Percentiles rank a stretch among this genome's conserved stretches.
Evolutionary conservation across 225 moss, liverwort and hornwort genomes (phyloP).

Genomic region (Anthoceros angustus): DNA sequence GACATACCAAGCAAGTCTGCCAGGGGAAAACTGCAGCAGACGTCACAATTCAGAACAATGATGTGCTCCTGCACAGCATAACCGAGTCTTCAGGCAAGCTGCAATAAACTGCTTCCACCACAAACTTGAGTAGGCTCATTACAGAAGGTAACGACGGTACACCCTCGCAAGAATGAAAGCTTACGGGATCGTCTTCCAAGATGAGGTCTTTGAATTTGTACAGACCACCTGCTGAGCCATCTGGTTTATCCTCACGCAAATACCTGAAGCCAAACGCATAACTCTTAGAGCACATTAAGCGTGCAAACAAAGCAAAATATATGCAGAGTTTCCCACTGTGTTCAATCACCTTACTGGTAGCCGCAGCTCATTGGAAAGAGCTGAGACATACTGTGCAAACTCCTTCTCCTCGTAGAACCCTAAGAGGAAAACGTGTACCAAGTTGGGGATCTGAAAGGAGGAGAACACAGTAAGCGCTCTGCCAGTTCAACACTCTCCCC

Average conservation of each 20-base stretch:
- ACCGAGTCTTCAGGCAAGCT: neutral
- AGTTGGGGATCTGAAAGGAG: conserved; percentile 64
- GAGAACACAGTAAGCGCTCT: neutral
- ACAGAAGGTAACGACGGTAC: neutral
- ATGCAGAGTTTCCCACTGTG: neutral
- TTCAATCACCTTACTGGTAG: conserved; percentile 65
- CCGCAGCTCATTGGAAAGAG: conserved; percentile 85
- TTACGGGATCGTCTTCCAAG: conserved; percentile 80
- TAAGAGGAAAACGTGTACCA: conserved; percentile 80
- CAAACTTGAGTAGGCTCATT: neutral
- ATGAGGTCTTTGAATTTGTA: conserved; percentile 75
- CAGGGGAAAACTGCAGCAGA: conserved; percentile 96
- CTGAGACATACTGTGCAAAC: conserved; percentile 81
- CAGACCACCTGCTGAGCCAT: conserved; percentile 97
- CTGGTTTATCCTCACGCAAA: conserved; percentile 88
- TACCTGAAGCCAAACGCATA: conserved; percentile 27
- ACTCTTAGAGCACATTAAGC: neutral
- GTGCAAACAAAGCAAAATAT: neutral
- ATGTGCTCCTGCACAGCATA: conserved; percentile 64
- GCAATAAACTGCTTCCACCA: neutral
- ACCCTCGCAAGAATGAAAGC: neutral
- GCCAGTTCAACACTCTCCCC: neutral
- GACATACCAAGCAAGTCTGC: conserved; percentile 71
- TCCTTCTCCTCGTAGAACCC: conserved; percentile 93
- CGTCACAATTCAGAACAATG: conserved; percentile 86